Conservation (phyloP, 208 protist species). For the Wallacemonas rigidus region DNA sequence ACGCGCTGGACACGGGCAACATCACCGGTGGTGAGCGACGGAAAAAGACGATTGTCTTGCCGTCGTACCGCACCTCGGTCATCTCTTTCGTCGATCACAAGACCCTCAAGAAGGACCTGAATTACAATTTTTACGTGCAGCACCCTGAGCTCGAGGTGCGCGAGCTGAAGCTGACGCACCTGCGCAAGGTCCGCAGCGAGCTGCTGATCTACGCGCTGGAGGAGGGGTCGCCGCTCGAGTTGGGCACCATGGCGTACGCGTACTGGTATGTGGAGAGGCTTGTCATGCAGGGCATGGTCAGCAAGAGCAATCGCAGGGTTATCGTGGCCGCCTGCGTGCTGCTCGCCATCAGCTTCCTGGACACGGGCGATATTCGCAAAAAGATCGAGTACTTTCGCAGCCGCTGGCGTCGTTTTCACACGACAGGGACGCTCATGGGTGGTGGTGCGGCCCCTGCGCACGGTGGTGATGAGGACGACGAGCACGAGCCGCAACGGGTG, state of each 20-base stretch:
- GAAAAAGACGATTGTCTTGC: slow-evolving; percentile 76
- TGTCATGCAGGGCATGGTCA: slow-evolving; percentile 76
- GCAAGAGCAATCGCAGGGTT: slow-evolving; percentile 76
- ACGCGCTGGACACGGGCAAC: slow-evolving; percentile 80
- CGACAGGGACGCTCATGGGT: slow-evolving; percentile 19
- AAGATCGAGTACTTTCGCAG: slow-evolving; percentile 77
- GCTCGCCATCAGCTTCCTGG: slow-evolving; percentile 83
- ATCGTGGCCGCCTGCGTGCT: slow-evolving; percentile 70
- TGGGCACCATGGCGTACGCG: slow-evolving; percentile 74
- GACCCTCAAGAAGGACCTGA: slow-evolving; percentile 87
- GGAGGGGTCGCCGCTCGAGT: slow-evolving; percentile 65
- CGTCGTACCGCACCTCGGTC: slow-evolving; percentile 76
- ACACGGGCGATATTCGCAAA: slow-evolving; percentile 68
- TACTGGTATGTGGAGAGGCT: slow-evolving; percentile 91
- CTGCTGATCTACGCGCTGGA: slow-evolving; percentile 75
- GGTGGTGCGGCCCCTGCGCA: slow-evolving; percentile 17
- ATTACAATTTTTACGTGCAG: slow-evolving; percentile 86
- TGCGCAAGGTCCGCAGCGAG: slow-evolving; percentile 71
- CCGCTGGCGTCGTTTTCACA: slow-evolving; percentile 61
- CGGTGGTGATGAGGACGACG: slow-evolving; percentile 35
- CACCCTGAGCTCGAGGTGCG: slow-evolving; percentile 84
- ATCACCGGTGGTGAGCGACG: slow-evolving; percentile 86
- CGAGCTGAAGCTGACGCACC: slow-evolving; percentile 83
- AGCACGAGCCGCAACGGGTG: slow-evolving; percentile 66
- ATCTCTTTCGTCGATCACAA: slow-evolving; percentile 85